phyloP scores from a whole-genome alignment of 1,284 basidiomycete species.

The Gymnopus androsaceus region DNA sequence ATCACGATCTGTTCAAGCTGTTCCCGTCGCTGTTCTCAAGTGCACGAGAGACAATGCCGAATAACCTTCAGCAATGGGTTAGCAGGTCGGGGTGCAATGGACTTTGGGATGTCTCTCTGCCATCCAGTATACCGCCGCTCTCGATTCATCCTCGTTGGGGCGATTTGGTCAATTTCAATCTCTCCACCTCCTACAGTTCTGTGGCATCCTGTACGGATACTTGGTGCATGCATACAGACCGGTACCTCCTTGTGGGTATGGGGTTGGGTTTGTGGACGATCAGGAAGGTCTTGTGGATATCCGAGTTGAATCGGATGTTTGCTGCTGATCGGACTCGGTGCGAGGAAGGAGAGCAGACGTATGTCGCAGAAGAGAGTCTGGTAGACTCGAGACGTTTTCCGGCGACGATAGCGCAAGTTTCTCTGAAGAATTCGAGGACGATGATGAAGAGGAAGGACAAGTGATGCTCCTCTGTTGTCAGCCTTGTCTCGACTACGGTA shows the following conservation, averaged over 20 bases:
- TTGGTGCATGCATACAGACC: slow-evolving; percentile 55
- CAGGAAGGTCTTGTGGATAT: slow-evolving; percentile 60
- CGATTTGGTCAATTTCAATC: slow-evolving; percentile 53
- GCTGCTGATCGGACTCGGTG: not conserved
- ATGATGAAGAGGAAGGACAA: slow-evolving; percentile 9
- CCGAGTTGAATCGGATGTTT: slow-evolving; percentile 47
- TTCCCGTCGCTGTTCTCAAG: slow-evolving; percentile 14
- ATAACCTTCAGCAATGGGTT: not conserved
- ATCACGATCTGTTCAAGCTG: slow-evolving; percentile 19
- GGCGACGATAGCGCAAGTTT: not conserved
- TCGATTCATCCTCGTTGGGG: slow-evolving; percentile 66
- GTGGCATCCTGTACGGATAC: slow-evolving; percentile 37
- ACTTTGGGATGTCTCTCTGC: not conserved
- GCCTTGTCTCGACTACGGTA: not conserved
- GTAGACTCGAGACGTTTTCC: not conserved
- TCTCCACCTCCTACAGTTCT: not conserved
- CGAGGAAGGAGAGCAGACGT: slow-evolving; percentile 13
- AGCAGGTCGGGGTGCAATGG: not conserved
- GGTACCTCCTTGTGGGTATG: slow-evolving; percentile 50
- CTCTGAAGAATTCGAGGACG: slow-evolving; percentile 9
- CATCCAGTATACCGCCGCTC: slow-evolving; percentile 31
- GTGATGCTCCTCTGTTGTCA: slow-evolving; percentile 26
- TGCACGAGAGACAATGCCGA: slow-evolving; percentile 4
- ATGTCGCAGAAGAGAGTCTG: slow-evolving; percentile 9
- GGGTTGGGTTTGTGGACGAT: slow-evolving; percentile 58